Evolutionary conservation across 257 asterid genomes (phyloP).

Genomic region (Nicotiana knightiana): DNA sequence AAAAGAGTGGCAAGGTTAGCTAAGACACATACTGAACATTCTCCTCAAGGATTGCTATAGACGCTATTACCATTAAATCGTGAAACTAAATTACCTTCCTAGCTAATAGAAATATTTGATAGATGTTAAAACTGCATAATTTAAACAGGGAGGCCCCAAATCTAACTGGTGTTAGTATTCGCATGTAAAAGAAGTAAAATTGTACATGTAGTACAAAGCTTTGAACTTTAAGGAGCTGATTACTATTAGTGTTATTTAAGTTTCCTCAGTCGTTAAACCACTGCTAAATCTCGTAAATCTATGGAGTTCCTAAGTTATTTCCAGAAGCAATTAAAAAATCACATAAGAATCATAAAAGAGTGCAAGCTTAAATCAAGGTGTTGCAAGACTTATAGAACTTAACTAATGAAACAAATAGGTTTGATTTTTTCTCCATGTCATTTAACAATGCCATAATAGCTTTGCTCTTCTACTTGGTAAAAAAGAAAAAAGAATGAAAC

Average conservation of each 20-base stretch:
- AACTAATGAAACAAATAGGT: background rate
- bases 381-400: background rate
- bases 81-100: background rate
- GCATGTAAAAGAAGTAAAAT: background rate
- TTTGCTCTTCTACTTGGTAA: background rate
- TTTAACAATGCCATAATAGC: background rate
- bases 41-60: background rate
- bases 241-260: background rate
- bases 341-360: background rate
- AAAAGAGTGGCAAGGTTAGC: conserved; percentile 1
- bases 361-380: background rate
- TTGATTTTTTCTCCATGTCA: background rate
- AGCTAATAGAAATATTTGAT: background rate
- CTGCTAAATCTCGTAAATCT: background rate
- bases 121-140: background rate
- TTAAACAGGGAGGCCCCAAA: background rate
- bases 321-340: background rate
- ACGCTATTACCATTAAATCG: background rate
- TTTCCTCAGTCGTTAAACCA: background rate
- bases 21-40: background rate
- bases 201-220: background rate
- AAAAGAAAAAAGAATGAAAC: background rate
- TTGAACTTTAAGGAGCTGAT: background rate
- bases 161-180: background rate
- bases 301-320: background rate